Evolutionary conservation across 2,329 filamentous ascomycete genomes (phyloP).

Genomic region (Fusarium oxysporum): DNA sequence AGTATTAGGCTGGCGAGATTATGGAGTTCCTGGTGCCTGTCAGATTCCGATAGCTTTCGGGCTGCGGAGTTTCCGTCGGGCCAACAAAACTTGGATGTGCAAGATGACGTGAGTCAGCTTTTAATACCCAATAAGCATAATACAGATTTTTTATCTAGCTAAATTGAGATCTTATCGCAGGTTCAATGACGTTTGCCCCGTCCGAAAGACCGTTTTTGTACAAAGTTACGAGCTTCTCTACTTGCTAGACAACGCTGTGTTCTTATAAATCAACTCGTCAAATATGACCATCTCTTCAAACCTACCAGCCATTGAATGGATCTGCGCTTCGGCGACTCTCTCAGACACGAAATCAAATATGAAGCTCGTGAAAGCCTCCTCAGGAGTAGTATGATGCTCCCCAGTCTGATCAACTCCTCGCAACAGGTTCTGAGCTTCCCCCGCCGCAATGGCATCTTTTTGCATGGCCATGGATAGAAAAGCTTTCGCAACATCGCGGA

Average conservation of each 20-base stretch:
- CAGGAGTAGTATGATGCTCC: not conserved
- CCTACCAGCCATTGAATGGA: not conserved
- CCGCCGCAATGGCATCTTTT: not conserved
- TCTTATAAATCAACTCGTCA: not conserved
- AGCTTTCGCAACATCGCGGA: not conserved
- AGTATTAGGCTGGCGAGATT: not conserved
- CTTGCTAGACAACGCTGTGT: not conserved
- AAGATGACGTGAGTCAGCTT: constrained; percentile 13
- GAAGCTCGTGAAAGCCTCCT: not conserved
- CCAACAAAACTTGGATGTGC: constrained; percentile 1
- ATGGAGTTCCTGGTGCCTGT: not conserved
- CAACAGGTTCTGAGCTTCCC: not conserved
- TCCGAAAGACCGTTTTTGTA: no score
- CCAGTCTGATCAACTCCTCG: not conserved
- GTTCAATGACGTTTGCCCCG: not conserved
- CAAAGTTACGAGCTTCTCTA: not conserved
- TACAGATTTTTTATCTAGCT: not conserved
- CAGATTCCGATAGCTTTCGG: not conserved
- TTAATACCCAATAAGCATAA: not conserved
- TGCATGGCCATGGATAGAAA: not conserved
- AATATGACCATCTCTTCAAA: not conserved
- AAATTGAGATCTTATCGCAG: not conserved
- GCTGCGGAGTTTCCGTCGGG: constrained; percentile 17
- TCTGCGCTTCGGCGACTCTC: not conserved
- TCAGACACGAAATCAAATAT: not conserved